Base-by-base conservation (phyloP, 2,329 filamentous ascomycete species). In the Myriangium duriaei region DNA sequence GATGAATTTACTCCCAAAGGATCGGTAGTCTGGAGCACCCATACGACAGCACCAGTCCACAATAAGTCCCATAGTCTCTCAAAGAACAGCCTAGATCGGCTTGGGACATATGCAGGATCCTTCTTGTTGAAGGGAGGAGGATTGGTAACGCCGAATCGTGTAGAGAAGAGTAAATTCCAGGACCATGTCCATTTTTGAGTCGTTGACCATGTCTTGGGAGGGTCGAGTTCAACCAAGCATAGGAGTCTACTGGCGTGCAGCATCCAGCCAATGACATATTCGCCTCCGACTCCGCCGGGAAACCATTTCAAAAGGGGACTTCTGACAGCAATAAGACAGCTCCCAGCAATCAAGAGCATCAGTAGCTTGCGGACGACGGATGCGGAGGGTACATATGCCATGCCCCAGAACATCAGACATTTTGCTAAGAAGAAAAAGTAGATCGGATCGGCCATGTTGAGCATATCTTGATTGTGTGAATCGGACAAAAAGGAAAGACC, bases 21-120 rank as follows among this genome's bases (percentile, higher is more conserved):
- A 11, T 39, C 16, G 18, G 11, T 10, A 4, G 10, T 33, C 11
- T 13, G 15, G n/a, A 39, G 18, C 11, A 19, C 14, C 14, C 36
- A 39, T 7, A 32, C 26, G 14, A 28, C 19, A 5, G 30, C 29
- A 14, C 14, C 14, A 12, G 28, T 32, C 28, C 17, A 39, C 16
- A 26, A 11, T n/a, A 36, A 10, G 15, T 33, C 36, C 30, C 30
- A 32, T 9, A 39, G 36, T 26, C 36, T 32, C 2, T 11, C 9
- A 10, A 39, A 28, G 18, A 39, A 28, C 6, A 39, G 19, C n/a
- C n/a, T 9, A 3, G 5, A 10, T 15, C 36, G 29, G 10, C 16
- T 39, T 11, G 36, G 36, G 6, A 28, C 30, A 15, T 39, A 39
- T n/a, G 11, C 26, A 24, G 36, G 30, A 15, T 39, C 30, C 10